Percentiles rank a stretch among this genome's conserved stretches.
These are phyloP conservation scores for Phyllosticta ampelicida DNA, from an alignment of 2,329 filamentous ascomycete species.

Conservation along the genomic window DNA sequence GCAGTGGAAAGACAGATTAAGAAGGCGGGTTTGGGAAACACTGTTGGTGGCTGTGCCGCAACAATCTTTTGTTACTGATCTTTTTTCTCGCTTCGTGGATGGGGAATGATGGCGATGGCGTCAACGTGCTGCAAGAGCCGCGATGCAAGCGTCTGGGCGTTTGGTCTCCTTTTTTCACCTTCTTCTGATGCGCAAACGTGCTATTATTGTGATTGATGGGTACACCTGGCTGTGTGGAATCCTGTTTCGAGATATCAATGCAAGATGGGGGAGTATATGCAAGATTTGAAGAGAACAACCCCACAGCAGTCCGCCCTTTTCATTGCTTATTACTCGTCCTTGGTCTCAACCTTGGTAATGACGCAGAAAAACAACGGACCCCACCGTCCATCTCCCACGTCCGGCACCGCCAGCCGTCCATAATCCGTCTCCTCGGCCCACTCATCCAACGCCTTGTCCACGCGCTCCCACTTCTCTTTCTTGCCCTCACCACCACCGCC, in stretches of 20 bases:
- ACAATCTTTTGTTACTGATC: not conserved
- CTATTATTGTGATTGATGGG: not conserved
- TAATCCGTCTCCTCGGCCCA: slow-evolving; percentile 25
- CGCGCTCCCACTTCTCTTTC: slow-evolving; percentile 7
- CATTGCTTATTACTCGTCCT: not conserved
- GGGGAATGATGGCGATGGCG: not conserved
- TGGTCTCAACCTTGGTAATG: slow-evolving; percentile 22
- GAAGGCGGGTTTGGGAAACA: not conserved
- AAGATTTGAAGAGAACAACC: not conserved
- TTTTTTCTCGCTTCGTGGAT: not conserved
- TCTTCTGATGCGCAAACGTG: not conserved
- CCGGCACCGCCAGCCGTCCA: slow-evolving; percentile 32
- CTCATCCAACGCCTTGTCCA: slow-evolving; percentile 14
- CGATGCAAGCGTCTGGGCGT: not conserved
- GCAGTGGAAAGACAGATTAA: slow-evolving; percentile 20
- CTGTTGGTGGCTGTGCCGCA: not conserved
- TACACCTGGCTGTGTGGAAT: not conserved
- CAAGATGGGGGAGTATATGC: not conserved
- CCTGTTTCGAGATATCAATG: not conserved
- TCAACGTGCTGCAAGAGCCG: not conserved
- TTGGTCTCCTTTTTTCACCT: not conserved
- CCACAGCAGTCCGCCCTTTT: not conserved
- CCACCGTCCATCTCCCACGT: slow-evolving; percentile 26
- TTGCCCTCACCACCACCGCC: not conserved
- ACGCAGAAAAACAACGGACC: slow-evolving; percentile 32